Base-by-base conservation (phyloP, 148 eudicot genomes). In the Arctostaphylos glauca region DNA sequence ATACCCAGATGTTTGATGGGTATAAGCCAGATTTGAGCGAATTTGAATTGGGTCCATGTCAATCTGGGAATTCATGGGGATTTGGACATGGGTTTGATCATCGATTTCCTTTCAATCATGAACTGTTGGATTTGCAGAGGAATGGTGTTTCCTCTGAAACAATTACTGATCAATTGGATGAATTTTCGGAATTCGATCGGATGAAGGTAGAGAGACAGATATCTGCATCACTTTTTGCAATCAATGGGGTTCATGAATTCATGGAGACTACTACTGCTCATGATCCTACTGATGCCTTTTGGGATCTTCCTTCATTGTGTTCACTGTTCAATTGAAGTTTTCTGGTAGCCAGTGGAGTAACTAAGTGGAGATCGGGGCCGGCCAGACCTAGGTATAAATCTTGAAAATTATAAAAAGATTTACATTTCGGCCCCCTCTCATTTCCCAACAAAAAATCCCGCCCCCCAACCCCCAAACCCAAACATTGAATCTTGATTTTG, bases 231-330 rank as follows among this genome's bases (percentile, higher is more conserved):
- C 81, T 90, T 58, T 89, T 89, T 5, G 81, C 86, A 0, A 85
- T 84, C 80, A 87, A 87, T 85, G 89, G 91, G 62, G 91, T 86
- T 50, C 90, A 91, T 48, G 93, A 91, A 75, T 92, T 86, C 80
- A 83, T 90, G 82, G 94, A 93, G 60, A 84, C 87, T 74, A 74
- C 90, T 23, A 84, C 87, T 74, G 73, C 90, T 23, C 83, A 89
- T 86, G 94, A 93, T 86, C 90, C 89, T 70, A 76, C 68, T 78
- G 94, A 93, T 66, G 70, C 89, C 43, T 77, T 93, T 66, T 93
- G 97, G 97, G 97, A 93, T 89, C 94, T 92, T 84, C 93, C 94
- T 70, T 90, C 91, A 76, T 77, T 91, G 78, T 87, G 85, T 82
- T 85, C 94, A 3, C 68, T 86, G 59, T 92, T 89, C 18, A 83